Evolutionary conservation across 1,284 basidiomycete species (phyloP).

Genomic region (Neonothopanus nambi): DNA sequence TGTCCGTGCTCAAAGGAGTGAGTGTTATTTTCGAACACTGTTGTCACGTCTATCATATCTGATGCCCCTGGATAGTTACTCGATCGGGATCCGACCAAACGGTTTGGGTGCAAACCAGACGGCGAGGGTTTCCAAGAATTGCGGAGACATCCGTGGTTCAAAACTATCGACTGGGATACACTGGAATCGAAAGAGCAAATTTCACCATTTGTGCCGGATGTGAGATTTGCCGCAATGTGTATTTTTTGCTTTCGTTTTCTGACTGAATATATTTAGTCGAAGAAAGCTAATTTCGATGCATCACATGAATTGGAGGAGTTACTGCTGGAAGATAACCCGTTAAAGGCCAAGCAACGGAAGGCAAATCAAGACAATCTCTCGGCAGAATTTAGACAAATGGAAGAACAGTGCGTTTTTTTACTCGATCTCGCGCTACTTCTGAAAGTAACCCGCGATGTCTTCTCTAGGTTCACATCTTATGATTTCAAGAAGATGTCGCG

Average conservation of each 20-base stretch:
- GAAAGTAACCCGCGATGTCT: constrained; percentile 1
- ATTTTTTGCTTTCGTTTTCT: constrained; percentile 7
- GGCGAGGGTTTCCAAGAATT: constrained; percentile 81
- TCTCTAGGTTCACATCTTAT: constrained; percentile 72
- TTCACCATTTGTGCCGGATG: constrained; percentile 93
- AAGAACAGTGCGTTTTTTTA: constrained; percentile 80
- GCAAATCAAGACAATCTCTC: constrained; percentile 87
- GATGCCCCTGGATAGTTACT: constrained; percentile 56
- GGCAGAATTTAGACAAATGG: constrained; percentile 94
- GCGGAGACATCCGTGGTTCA: constrained; percentile 86
- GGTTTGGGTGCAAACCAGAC: constrained; percentile 80
- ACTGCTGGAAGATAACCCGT: constrained; percentile 92
- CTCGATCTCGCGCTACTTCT: background rate
- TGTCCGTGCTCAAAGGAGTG: constrained; percentile 70
- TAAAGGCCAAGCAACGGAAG: constrained; percentile 93
- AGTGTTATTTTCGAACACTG: constrained; percentile 25
- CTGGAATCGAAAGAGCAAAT: constrained; percentile 79
- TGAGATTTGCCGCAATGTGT: constrained; percentile 37
- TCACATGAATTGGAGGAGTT: constrained; percentile 98
- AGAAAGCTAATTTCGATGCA: constrained; percentile 99
- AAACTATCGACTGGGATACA: constrained; percentile 82
- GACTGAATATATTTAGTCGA: constrained; percentile 56
- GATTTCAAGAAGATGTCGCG: constrained; percentile 85
- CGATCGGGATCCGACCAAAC: constrained; percentile 80
- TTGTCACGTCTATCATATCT: background rate